phyloP scores from a whole-genome alignment of 1,139 yeast genomes.

The Suhomyces atakaporum region DNA sequence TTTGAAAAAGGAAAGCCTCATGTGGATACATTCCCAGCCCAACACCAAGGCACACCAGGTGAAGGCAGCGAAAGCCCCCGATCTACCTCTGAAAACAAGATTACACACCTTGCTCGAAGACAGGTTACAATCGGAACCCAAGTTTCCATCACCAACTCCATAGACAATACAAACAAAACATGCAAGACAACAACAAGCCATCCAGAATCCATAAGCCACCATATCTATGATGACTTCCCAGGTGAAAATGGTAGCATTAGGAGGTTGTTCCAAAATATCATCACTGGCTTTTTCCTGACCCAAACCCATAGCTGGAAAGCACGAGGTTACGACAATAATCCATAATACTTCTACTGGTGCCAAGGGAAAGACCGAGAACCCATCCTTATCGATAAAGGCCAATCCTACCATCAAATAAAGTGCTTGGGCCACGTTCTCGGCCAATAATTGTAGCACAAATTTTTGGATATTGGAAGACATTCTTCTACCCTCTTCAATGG shows the following conservation, averaged over 20 bases:
- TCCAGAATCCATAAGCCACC: constrained; percentile 70
- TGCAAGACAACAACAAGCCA: constrained; percentile 73
- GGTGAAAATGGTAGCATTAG: constrained; percentile 66
- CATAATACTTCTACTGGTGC: constrained; percentile 80
- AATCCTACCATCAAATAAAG: constrained; percentile 69
- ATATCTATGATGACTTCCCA: constrained; percentile 73
- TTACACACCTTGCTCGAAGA: constrained; percentile 42
- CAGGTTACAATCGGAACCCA: constrained; percentile 67
- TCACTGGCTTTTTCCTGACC: constrained; percentile 70
- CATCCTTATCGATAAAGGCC: constrained; percentile 61
- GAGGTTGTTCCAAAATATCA: constrained; percentile 67
- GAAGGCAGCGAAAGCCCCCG: constrained; percentile 80
- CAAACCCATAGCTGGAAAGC: constrained; percentile 88
- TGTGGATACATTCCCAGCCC: constrained; percentile 90
- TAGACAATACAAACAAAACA: constrained; percentile 68
- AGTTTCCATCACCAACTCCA: constrained; percentile 64
- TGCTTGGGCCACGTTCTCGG: constrained; percentile 80
- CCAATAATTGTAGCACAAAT: constrained; percentile 76
- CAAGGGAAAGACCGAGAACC: constrained; percentile 71
- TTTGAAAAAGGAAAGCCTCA: constrained; percentile 69
- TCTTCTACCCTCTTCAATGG: constrained; percentile 80
- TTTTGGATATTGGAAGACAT: constrained; percentile 82
- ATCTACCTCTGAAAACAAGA: constrained; percentile 75
- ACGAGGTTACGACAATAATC: constrained; percentile 77
- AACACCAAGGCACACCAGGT: constrained; percentile 87